phyloP scores from a whole-genome alignment of 225 moss, liverwort and hornwort genomes.

The Ulota crispa region DNA sequence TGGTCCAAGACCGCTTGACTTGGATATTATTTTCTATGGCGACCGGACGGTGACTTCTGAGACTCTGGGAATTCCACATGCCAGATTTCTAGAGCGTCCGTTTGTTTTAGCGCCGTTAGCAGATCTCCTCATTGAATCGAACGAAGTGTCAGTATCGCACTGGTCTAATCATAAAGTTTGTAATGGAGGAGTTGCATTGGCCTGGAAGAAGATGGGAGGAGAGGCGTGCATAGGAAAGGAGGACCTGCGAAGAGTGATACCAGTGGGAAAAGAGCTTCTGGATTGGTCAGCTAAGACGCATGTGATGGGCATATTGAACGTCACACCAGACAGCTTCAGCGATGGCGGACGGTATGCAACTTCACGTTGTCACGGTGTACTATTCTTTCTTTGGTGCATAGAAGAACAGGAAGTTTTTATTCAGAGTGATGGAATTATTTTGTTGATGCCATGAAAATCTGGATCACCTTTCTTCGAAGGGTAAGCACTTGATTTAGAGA shows the following conservation, averaged over 20 bases:
- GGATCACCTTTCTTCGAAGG: not conserved
- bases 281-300: conserved; percentile 82
- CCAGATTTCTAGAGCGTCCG: conserved; percentile 71
- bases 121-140: conserved; percentile 58
- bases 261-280: conserved; percentile 69
- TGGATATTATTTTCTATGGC: conserved; percentile 92
- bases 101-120: conserved; percentile 91
- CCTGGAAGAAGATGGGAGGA: conserved; percentile 71
- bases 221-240: conserved; percentile 72
- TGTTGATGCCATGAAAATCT: not conserved
- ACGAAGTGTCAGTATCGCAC: conserved; percentile 36
- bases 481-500: not conserved
- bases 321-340: conserved; percentile 94
- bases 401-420: not conserved
- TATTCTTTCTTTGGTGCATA: conserved; percentile 3
- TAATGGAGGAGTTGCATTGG: conserved; percentile 58
- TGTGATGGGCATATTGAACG: conserved; percentile 90
- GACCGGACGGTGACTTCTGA: conserved; percentile 58
- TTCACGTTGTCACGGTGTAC: conserved; percentile 6
- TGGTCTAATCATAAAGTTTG: conserved; percentile 71
- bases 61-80: conserved; percentile 76
- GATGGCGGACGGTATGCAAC: conserved; percentile 72
- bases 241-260: conserved; percentile 78
- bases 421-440: conserved; percentile 3
- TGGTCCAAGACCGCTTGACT: conserved; percentile 86